phyloP scores from a whole-genome alignment of 2,329 filamentous ascomycete genomes.

The Hypoxylon sp. region DNA sequence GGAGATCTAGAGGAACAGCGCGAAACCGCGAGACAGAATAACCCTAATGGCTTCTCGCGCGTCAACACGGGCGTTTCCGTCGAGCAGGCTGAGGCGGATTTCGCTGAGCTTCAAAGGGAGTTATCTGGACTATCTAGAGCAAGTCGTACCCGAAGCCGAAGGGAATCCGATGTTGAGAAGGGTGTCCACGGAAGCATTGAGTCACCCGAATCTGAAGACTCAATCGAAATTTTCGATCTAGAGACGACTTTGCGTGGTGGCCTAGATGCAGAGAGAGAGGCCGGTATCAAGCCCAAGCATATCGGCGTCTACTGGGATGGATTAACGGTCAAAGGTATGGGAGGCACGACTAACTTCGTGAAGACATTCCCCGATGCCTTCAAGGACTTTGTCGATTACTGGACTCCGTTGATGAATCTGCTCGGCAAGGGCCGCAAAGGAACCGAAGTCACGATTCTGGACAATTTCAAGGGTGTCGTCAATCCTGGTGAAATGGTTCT shows the following conservation, averaged over 20 bases:
- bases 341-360: conserved; percentile 80
- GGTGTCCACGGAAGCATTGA: conserved; percentile 57
- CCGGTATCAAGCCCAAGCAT: conserved; percentile 85
- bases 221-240: conserved; percentile 78
- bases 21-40: conserved; percentile 61
- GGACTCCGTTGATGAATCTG: conserved; percentile 73
- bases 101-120: conserved; percentile 75
- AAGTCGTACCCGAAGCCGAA: conserved; percentile 60
- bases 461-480: conserved; percentile 78
- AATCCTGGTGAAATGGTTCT: conserved; percentile 91
- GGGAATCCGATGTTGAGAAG: conserved; percentile 71
- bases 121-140: conserved; percentile 70
- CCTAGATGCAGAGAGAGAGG: conserved; percentile 78
- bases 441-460: conserved; percentile 79
- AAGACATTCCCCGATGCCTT: conserved; percentile 84
- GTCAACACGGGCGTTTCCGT: conserved; percentile 71
- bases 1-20: conserved; percentile 57
- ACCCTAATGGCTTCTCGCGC: conserved; percentile 64
- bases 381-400: conserved; percentile 81
- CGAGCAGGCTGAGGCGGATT: conserved; percentile 77
- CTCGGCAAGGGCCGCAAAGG: conserved; percentile 78
- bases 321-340: conserved; percentile 81
- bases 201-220: conserved; percentile 61
- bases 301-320: conserved; percentile 85
- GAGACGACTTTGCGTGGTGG: conserved; percentile 81